phyloP scores from a whole-genome alignment of 2,329 filamentous ascomycete species.

The Claviceps digitariae region DNA sequence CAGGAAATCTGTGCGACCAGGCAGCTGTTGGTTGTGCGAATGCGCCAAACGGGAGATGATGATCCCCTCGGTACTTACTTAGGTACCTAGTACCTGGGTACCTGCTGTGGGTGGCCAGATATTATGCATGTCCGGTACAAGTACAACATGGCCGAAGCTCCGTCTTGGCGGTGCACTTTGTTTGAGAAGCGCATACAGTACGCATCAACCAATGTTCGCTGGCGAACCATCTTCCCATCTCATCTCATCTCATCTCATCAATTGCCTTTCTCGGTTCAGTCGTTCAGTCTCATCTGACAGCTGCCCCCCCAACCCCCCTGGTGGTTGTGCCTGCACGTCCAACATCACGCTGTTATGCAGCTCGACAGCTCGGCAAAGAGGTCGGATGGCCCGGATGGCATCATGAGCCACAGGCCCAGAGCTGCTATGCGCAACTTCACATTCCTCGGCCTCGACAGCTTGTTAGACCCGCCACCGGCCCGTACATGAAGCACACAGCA shows the following conservation, averaged over 20 bases:
- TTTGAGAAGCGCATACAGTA: too few relatives aligned
- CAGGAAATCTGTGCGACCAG: background rate
- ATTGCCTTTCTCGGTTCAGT: background rate
- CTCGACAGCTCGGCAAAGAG: background rate
- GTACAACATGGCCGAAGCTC: background rate
- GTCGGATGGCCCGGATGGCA: background rate
- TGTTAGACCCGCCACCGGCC: too few relatives aligned
- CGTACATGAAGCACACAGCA: background rate
- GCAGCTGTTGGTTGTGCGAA: background rate
- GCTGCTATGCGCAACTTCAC: background rate
- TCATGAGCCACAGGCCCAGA: background rate
- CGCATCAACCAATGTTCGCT: too few relatives aligned
- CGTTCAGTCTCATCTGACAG: too few relatives aligned
- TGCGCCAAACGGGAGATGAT: too few relatives aligned
- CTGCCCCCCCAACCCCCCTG: too few relatives aligned
- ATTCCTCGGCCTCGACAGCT: background rate
- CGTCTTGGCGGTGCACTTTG: too few relatives aligned
- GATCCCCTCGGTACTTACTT: too few relatives aligned
- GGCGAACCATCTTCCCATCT: background rate
- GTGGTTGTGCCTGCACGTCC: too few relatives aligned
- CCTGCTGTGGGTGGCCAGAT: too few relatives aligned
- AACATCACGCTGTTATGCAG: too few relatives aligned
- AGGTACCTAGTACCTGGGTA: too few relatives aligned
- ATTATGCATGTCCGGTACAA: background rate
- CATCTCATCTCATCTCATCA: background rate